Percentiles rank a stretch among this genome's conserved stretches.
phyloP scores from a whole-genome alignment of 371 early-diverging fungal species.

The Batrachochytrium dendrobatidis region DNA sequence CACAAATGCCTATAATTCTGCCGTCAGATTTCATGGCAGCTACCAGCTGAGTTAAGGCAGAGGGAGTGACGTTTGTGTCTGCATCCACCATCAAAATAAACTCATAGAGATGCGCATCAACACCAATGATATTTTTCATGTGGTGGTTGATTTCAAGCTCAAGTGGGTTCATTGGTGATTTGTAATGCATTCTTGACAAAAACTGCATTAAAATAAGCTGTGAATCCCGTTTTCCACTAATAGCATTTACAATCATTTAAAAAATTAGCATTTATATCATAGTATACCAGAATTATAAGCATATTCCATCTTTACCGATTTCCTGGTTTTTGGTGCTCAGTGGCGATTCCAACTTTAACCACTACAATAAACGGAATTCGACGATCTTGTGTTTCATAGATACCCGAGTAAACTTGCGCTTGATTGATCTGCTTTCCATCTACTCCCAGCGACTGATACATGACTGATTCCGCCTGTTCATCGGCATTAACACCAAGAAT shows the following conservation, averaged over 20 bases:
- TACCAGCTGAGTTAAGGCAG: slow-evolving; percentile 75
- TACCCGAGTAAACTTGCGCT: slow-evolving; percentile 87
- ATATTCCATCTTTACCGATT: slow-evolving; percentile 98
- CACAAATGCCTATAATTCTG: slow-evolving; percentile 80
- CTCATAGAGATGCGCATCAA: slow-evolving; percentile 73
- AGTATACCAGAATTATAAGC: slow-evolving; percentile 86
- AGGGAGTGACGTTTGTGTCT: slow-evolving; percentile 77
- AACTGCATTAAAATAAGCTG: slow-evolving; percentile 98
- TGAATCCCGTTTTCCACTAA: slow-evolving; percentile 97
- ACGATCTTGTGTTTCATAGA: slow-evolving; percentile 69
- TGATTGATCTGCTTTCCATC: slow-evolving; percentile 65
- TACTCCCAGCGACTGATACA: slow-evolving; percentile 50
- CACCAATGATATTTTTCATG: slow-evolving; percentile 64
- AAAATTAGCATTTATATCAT: slow-evolving; percentile 52
- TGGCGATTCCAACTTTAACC: slow-evolving; percentile 68
- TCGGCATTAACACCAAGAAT: slow-evolving; percentile 63
- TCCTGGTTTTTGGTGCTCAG: slow-evolving; percentile 60
- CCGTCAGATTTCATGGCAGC: slow-evolving; percentile 75
- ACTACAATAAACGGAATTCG: slow-evolving; percentile 73
- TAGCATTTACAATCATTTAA: slow-evolving; percentile 76
- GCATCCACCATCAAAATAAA: slow-evolving; percentile 89
- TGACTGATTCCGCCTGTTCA: slow-evolving; percentile 24
- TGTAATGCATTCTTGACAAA: slow-evolving; percentile 87
- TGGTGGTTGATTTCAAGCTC: slow-evolving; percentile 82
- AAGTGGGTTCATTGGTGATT: slow-evolving; percentile 65